These are phyloP conservation scores for Pseudozyma hubeiensis DNA, from an alignment of 1,284 basidiomycete genomes.

Conservation along the genomic window DNA sequence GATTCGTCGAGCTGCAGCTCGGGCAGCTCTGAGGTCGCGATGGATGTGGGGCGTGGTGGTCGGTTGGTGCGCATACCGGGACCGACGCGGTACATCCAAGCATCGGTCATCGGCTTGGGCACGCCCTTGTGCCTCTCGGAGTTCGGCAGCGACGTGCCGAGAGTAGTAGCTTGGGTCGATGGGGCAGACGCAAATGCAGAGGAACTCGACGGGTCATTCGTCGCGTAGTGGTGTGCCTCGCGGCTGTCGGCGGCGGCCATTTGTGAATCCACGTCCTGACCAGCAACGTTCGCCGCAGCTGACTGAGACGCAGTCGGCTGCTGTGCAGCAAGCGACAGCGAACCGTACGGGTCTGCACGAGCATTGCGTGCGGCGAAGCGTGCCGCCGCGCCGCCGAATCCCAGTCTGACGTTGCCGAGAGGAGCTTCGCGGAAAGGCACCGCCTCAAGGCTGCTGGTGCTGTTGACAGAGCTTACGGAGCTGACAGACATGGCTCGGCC, in stretches of 20 bases:
- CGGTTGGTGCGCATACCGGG: slow-evolving; percentile 52
- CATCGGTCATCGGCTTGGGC: slow-evolving; percentile 53
- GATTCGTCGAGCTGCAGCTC: slow-evolving; percentile 18
- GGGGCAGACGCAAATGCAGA: background rate
- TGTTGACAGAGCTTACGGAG: slow-evolving; percentile 63
- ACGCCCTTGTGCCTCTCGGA: slow-evolving; percentile 42
- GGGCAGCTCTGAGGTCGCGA: slow-evolving; percentile 2
- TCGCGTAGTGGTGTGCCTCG: background rate
- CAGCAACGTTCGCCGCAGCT: background rate
- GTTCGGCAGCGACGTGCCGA: slow-evolving; percentile 17
- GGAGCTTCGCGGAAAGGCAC: slow-evolving; percentile 66
- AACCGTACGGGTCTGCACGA: slow-evolving; percentile 21
- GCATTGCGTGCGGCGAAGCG: slow-evolving; percentile 22
- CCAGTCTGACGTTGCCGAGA: slow-evolving; percentile 58
- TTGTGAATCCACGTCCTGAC: background rate
- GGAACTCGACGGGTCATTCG: background rate
- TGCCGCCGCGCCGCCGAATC: slow-evolving; percentile 36
- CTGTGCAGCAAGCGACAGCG: slow-evolving; percentile 17
- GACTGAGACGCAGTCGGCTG: background rate
- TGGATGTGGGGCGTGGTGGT: slow-evolving; percentile 19
- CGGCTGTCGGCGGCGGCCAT: background rate
- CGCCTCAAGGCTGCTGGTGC: slow-evolving; percentile 65
- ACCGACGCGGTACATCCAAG: slow-evolving; percentile 65
- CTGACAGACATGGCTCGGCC: slow-evolving; percentile 64
- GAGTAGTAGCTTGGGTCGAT: background rate